Base-by-base conservation (phyloP, 805 yeast genomes). In the Priceomyces medius region DNA sequence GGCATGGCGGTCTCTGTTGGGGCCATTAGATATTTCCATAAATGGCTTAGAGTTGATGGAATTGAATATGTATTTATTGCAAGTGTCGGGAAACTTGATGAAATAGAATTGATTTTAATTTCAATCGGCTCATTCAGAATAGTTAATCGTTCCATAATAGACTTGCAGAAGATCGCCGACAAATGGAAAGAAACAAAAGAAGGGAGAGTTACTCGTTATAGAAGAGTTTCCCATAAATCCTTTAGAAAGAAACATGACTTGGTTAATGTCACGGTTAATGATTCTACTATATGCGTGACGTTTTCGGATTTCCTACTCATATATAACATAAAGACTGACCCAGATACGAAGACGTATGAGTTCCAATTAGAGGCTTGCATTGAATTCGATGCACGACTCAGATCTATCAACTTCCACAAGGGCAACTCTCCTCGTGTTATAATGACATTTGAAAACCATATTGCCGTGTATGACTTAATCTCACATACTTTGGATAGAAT, bases 51-150 rank as follows among this genome's bases (percentile, higher is more conserved):
- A 9, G 21, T 35, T 3, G 34, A 37, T 16, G 27, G 34, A 3
- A 16, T 16, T 1, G 55, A 53, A 18, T 47, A 41, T 23, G 10
- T 46, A 12, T 24, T 50, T 21, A 44, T 50, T 10, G 34, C 41
- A 7, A 42, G 48, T 20, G 35, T 35, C 7, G 37, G 24, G 2
- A 31, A 39, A n/a, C 16, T 20, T 9, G 43, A 33, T 8, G 37
- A 38, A 9, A 37, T 49, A 8, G 52, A 50, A 27, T 9, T 50
- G 12, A 13, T 50, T 7, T 40, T 50, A 2, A 17, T 52, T 1
- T 52, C 55, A 1, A 40, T 45, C 9, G 40, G 40, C 7, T 42
- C 47, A 10, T 44, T 52, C 23, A 24, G 48, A 33, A 41, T 52
- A 4, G 35, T 43, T 10, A 34, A 36, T 27, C 44, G 41, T 13